phyloP scores from a whole-genome alignment of 192 early-diverging fungal species.

The Cetraspora pellucida region DNA sequence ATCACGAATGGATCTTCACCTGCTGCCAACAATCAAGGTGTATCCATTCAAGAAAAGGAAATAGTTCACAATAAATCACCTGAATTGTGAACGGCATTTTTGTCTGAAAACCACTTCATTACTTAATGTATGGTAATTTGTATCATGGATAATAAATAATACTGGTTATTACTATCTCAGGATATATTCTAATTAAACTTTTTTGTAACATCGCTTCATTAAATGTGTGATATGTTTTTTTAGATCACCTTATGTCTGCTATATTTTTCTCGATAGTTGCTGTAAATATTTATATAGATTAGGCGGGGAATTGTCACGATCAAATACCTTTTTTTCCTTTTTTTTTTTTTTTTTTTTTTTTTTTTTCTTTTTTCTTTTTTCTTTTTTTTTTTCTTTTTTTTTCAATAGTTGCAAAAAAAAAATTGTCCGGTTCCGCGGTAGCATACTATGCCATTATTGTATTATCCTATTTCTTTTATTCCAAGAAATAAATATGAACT shows the following conservation, averaged over 20 bases:
- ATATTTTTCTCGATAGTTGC: neutral
- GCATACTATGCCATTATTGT: too few species aligned
- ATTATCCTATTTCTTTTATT: too few species aligned
- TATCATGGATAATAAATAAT: neutral
- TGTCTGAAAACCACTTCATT: neutral
- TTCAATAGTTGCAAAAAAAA: neutral
- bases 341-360: neutral
- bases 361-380: neutral
- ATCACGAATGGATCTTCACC: slow-evolving; percentile 7
- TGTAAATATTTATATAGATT: slow-evolving; percentile 22
- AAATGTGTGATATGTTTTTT: neutral
- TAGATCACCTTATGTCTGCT: neutral
- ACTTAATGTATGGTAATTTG: neutral
- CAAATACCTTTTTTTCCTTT: neutral
- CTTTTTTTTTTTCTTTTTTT: neutral
- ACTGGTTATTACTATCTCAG: too few species aligned
- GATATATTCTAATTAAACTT: too few species aligned
- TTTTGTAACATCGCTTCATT: neutral
- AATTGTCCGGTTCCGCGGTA: neutral
- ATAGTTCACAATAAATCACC: neutral
- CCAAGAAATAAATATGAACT: too few species aligned
- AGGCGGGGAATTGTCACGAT: neutral
- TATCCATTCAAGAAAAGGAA: slow-evolving; percentile 1
- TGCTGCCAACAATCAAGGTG: slow-evolving; percentile 4
- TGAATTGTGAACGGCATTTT: neutral